Percentiles rank a stretch among this genome's conserved stretches.
phyloP scores from a whole-genome alignment of 305 asterid species.

The Fraxinus velutina region DNA sequence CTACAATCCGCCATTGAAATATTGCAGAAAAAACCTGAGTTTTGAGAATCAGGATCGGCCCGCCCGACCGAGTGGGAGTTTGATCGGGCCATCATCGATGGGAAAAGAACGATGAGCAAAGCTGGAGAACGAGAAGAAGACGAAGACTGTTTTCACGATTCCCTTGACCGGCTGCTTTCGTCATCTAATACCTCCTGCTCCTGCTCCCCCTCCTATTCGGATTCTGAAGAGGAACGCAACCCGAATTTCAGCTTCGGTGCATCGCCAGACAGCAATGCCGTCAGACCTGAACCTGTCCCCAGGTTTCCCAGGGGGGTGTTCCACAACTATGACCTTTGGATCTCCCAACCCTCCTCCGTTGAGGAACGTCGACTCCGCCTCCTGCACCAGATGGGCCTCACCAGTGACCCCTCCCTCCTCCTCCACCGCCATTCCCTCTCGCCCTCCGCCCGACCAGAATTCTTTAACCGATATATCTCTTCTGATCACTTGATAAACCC shows the following conservation, averaged over 20 bases:
- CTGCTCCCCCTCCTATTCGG: slow-evolving; percentile 51
- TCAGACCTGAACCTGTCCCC: slow-evolving; percentile 31
- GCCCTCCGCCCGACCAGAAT: slow-evolving; percentile 18
- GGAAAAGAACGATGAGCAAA: slow-evolving; percentile 55
- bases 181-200: slow-evolving; percentile 84
- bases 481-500: slow-evolving; percentile 35
- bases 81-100: slow-evolving; percentile 39
- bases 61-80: slow-evolving; percentile 18
- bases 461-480: slow-evolving; percentile 31
- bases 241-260: slow-evolving; percentile 25
- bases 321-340: slow-evolving; percentile 76
- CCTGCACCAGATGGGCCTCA: slow-evolving; percentile 75
- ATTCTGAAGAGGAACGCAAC: slow-evolving; percentile 49
- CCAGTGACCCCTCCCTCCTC: slow-evolving; percentile 61
- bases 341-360: slow-evolving; percentile 82
- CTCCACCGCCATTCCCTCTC: slow-evolving; percentile 50
- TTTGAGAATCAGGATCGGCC: background rate
- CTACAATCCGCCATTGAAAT: background rate
- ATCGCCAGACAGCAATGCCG: slow-evolving; percentile 31
- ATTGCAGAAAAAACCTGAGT: background rate
- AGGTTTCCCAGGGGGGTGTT: slow-evolving; percentile 56
- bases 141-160: slow-evolving; percentile 72
- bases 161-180: slow-evolving; percentile 81
- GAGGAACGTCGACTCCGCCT: slow-evolving; percentile 78
- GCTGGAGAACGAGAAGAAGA: slow-evolving; percentile 42